Evolutionary conservation across 1,139 yeast species (phyloP), one percentile per base, ranked within the genome.

Genomic region (Lodderomyces orthopsilosis): DNA sequence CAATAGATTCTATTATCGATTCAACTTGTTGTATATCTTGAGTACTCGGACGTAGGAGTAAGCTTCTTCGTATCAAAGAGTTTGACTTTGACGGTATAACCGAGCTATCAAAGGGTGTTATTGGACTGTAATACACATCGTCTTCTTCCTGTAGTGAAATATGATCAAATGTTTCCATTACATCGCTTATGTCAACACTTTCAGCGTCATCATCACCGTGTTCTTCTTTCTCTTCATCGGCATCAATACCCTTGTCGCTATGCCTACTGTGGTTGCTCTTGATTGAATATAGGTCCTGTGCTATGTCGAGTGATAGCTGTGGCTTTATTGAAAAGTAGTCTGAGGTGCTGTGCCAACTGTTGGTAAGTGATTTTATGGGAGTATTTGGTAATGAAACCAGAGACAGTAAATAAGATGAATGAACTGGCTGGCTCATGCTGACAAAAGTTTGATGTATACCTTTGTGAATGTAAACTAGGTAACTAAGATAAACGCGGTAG

Each of bases 261-360:
- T 10, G 7, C 5, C 18, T 7, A 15, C 34, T 15, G 3, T 5
- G 18, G n/a, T 15, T 30, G 19, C 34, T 30, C 8, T 30, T 30
- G 34, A 3, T 15, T 30, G 34, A 30, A 6, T 6, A 9, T 30
- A 30, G n/a, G 3, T 24, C 30, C 22, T 10, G 30, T n/a, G 43
- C 21, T 24, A 42, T 41, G 12, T 44, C 46, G 12, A 50, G 22
- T 8, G 51, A 49, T 36, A 49, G 38, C 33, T 42, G 46, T 13
- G 53, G 53, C 37, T 47, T 50, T 15, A 47, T 32, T 19, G 50
- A 44, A 22, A 47, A 49, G 40, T 50, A 50, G 36, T 47, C 50
- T 14, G 34, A 37, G 24, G 45, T 19, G 21, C 32, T 22, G 6
- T 30, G 34, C 34, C 34, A 30, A 17, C 34, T 30, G 5, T 30